Evolutionary conservation across 2,329 filamentous ascomycete species (phyloP), one percentile per base, ranked within the genome.

Genomic region (Sporothrix luriei): DNA sequence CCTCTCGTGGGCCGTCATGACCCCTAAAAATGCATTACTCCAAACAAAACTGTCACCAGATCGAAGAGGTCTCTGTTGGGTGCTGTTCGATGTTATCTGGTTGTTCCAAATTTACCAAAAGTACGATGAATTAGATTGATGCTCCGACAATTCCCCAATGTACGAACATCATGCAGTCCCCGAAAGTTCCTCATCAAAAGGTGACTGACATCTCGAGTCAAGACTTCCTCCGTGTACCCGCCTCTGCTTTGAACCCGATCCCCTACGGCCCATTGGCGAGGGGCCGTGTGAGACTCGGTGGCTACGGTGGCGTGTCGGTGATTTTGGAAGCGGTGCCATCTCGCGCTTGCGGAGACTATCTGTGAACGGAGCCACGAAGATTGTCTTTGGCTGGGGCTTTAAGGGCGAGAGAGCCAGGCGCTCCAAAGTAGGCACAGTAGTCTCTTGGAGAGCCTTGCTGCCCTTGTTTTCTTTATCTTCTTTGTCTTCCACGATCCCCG

Each of bases 311-410:
- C 43, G 61, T 21, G 43, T 19, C 24, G 61, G 61, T 4, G 43
- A 33, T 14, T 13, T 6, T n/a, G 61, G 26, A 19, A 26, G n/a
- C 4, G 46, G n/a, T 43, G 55, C n/a, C 55, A 46, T 62, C 38
- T 24, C 21, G 49, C 68, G 71, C 71, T 73, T 73, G 64, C 67
- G 55, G 4, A 72, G 71, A 21, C 55, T 67, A 61, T 73, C 72
- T 2, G 72, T 72, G 16, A 73, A 73, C 0, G 71, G 72, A 1
- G 64, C 55, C 26, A 68, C 26, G 4, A 69, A 26, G 49, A 55
- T 19, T 9, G 19, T 54, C 21, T 52, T 29, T 19, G 26, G n/a
- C 16, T 7, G 19, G 21, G 54, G 24, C 9, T 59, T 21, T 2
- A 40, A n/a, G 2, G 24, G 43, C 14, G 46, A 33, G 7, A 48